Evolutionary conservation across 225 moss, liverwort and hornwort genomes (phyloP).

Genomic region (Takakia lepidozioides): DNA sequence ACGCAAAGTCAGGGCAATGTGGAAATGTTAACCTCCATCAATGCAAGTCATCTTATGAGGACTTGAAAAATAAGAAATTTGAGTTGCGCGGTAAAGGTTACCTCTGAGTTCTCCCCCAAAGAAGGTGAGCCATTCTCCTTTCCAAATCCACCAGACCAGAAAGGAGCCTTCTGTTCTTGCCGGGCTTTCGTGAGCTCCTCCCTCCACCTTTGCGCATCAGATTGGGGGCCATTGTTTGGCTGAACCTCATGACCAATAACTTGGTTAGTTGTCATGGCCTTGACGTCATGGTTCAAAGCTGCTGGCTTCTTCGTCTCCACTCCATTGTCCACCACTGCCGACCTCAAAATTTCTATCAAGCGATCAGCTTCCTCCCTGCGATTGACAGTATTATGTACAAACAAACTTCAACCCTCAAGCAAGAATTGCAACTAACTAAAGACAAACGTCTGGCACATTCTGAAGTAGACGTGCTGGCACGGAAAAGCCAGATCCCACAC

Average conservation of each 20-base stretch:
- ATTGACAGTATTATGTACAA: neutral
- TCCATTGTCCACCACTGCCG: slow-evolving; percentile 56
- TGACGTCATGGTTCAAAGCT: slow-evolving; percentile 20
- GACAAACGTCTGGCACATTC: no score
- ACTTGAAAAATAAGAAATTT: no score
- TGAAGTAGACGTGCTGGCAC: no score
- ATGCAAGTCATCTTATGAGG: no score
- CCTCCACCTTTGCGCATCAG: slow-evolving; percentile 58
- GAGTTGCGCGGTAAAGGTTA: no score
- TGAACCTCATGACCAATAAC: slow-evolving; percentile 20
- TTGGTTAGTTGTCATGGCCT: slow-evolving; percentile 17
- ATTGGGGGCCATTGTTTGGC: slow-evolving; percentile 42
- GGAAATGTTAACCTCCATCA: no score
- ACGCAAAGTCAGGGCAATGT: no score
- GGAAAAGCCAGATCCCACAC: no score
- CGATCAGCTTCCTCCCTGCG: slow-evolving; percentile 75
- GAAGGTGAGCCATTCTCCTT: slow-evolving; percentile 31
- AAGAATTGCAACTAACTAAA: no score
- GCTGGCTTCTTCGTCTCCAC: slow-evolving; percentile 37
- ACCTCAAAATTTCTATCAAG: slow-evolving; percentile 56
- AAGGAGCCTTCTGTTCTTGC: slow-evolving; percentile 41
- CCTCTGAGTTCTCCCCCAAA: slow-evolving; percentile 44
- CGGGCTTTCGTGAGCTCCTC: slow-evolving; percentile 57
- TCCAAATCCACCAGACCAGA: slow-evolving; percentile 29
- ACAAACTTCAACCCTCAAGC: no score